Percentiles rank a stretch among this genome's conserved stretches.
These are phyloP conservation scores for Syzygium aqueum DNA, from an alignment of 345 rosid genomes.

Conservation along the genomic window DNA sequence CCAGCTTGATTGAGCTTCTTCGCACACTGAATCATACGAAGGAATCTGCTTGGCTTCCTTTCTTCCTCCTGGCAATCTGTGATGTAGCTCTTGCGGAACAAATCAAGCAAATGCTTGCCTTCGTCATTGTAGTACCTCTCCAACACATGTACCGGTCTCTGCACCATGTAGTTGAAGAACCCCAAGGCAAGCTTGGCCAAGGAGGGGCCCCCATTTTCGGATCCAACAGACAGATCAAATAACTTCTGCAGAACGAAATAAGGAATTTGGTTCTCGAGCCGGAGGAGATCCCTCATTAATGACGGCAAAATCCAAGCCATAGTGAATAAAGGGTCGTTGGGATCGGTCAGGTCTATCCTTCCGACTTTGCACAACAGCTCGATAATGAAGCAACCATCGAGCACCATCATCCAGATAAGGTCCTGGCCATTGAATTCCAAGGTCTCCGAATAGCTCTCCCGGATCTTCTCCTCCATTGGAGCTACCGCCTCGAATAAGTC, in stretches of 20 bases:
- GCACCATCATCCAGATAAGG: constrained; percentile 53
- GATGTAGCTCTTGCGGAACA: constrained; percentile 39
- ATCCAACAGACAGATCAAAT: constrained; percentile 30
- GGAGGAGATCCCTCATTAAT: constrained; percentile 51
- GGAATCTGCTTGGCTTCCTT: constrained; percentile 12
- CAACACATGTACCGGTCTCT: constrained; percentile 23
- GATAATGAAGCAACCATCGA: constrained; percentile 57
- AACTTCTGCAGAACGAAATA: constrained; percentile 51
- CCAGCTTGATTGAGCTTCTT: constrained; percentile 50
- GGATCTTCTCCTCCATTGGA: constrained; percentile 28
- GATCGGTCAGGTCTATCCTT: constrained; percentile 17
- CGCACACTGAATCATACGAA: constrained; percentile 38
- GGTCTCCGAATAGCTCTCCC: constrained; percentile 60
- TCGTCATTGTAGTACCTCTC: constrained; percentile 8
- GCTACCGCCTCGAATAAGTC: constrained; percentile 28
- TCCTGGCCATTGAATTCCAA: constrained; percentile 20
- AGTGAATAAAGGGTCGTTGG: constrained; percentile 50
- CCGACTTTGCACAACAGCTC: constrained; percentile 56
- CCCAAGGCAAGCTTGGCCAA: constrained; percentile 39
- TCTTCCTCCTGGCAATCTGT: constrained; percentile 14
- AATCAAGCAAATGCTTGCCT: constrained; percentile 60
- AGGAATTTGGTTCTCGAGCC: constrained; percentile 60
- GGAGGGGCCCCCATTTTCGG: constrained; percentile 12
- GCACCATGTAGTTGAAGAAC: constrained; percentile 48
- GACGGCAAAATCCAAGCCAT: constrained; percentile 68